Evolutionary conservation across 176 grass and related monocot genomes (phyloP).

Genomic region (Paspalum notatum): DNA sequence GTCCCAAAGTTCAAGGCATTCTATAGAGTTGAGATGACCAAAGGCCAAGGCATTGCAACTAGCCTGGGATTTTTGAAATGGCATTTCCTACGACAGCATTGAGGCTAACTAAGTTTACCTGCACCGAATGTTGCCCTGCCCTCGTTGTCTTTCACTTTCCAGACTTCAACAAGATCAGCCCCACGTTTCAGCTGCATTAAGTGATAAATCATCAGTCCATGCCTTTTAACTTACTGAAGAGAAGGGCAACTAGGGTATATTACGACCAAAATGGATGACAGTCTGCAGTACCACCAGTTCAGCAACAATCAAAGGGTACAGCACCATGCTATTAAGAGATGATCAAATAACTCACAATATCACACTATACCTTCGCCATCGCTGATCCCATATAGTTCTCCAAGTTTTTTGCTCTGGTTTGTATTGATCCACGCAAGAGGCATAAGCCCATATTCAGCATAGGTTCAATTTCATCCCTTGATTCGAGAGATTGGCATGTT

Average conservation of each 20-base stretch:
- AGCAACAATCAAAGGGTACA: constrained; percentile 30
- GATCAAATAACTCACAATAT: constrained; percentile 21
- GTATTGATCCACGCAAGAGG: constrained; percentile 69
- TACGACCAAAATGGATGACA: background rate
- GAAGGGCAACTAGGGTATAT: constrained; percentile 1
- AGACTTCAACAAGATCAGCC: constrained; percentile 69
- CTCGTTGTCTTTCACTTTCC: constrained; percentile 55
- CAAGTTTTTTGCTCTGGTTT: constrained; percentile 59
- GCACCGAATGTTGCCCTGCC: constrained; percentile 18
- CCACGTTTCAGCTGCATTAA: constrained; percentile 77
- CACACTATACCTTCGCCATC: constrained; percentile 64
- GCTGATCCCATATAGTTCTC: constrained; percentile 52
- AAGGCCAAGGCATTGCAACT: constrained; percentile 17
- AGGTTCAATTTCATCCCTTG: constrained; percentile 59
- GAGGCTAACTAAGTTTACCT: constrained; percentile 44
- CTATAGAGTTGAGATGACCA: background rate
- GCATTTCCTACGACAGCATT: constrained; percentile 26
- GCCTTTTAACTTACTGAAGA: constrained; percentile 34
- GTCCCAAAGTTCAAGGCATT: constrained; percentile 35
- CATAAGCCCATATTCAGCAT: constrained; percentile 71
- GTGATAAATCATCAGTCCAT: constrained; percentile 41
- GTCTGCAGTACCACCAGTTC: constrained; percentile 27
- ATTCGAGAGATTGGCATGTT: constrained; percentile 65
- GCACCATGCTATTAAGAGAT: constrained; percentile 2
- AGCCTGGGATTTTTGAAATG: constrained; percentile 10